A percentile compares a stretch with the other conserved stretches of the same genome.
These are phyloP conservation scores for Cytospora piceae DNA, from an alignment of 2,329 filamentous ascomycete genomes.

Conservation along the genomic window DNA sequence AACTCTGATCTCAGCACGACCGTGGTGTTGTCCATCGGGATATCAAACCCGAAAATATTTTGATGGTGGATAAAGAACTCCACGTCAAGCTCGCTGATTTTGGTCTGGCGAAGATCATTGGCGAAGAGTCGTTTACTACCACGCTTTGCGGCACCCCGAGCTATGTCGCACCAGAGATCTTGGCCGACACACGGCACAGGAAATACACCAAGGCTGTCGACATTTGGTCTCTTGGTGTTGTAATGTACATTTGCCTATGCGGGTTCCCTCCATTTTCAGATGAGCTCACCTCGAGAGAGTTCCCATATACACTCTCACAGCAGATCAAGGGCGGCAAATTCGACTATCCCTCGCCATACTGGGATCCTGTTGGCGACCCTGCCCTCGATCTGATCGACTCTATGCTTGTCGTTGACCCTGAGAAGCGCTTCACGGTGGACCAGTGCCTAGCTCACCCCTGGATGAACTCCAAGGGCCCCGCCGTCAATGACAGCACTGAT, in stretches of 20 bases:
- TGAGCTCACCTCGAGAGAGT: slow-evolving; percentile 79
- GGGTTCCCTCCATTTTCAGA: slow-evolving; percentile 98
- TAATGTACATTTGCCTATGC: slow-evolving; percentile 95
- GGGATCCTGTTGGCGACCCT: slow-evolving; percentile 84
- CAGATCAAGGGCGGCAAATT: slow-evolving; percentile 90
- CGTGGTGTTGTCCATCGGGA: slow-evolving; percentile 97
- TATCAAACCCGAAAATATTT: slow-evolving; percentile 96
- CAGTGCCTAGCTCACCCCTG: slow-evolving; percentile 91
- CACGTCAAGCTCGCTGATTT: slow-evolving; percentile 95
- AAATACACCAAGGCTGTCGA: slow-evolving; percentile 96
- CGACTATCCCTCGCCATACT: slow-evolving; percentile 95
- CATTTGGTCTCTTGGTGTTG: slow-evolving; percentile 96
- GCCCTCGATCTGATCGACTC: slow-evolving; percentile 91
- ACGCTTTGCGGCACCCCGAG: slow-evolving; percentile 96
- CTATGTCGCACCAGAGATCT: slow-evolving; percentile 94
- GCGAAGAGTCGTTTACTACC: slow-evolving; percentile 96
- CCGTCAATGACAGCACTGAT: slow-evolving; percentile 83
- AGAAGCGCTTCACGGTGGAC: slow-evolving; percentile 83
- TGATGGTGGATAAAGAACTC: slow-evolving; percentile 82
- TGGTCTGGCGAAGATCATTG: slow-evolving; percentile 96
- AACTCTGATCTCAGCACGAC: slow-evolving; percentile 70
- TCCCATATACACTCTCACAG: slow-evolving; percentile 83
- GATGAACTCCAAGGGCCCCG: slow-evolving; percentile 67
- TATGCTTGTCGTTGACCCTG: slow-evolving; percentile 89
- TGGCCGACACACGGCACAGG: slow-evolving; percentile 78